A percentile compares a stretch with the other conserved stretches of the same genome.
phyloP scores from a whole-genome alignment of 257 asterid genomes.

The Ocimum tenuiflorum region DNA sequence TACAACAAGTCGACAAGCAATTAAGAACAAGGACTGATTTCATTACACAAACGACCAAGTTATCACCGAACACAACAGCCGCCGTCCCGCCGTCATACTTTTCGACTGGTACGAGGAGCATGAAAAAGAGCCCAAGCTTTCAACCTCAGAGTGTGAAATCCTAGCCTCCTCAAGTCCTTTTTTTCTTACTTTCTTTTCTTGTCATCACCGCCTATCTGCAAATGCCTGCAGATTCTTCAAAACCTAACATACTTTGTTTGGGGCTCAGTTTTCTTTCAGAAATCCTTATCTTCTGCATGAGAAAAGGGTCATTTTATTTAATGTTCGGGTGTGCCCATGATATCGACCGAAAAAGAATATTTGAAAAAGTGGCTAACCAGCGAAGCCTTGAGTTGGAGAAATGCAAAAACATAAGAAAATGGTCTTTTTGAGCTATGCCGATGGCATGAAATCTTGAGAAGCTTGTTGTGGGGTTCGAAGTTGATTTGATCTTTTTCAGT shows the following conservation, averaged over 20 bases:
- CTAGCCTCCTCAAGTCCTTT: neutral
- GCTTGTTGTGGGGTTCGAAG: neutral
- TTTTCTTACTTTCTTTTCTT: neutral
- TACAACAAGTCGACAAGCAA: too few relatives aligned
- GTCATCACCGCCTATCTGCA: slow-evolving; percentile 7
- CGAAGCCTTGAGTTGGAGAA: slow-evolving; percentile 14
- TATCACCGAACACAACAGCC: slow-evolving; percentile 2
- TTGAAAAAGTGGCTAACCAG: neutral
- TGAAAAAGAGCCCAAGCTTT: too few relatives aligned
- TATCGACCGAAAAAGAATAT: too few relatives aligned
- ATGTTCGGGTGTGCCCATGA: too few relatives aligned
- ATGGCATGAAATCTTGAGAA: neutral
- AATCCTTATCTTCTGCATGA: slow-evolving; percentile 11
- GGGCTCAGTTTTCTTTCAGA: slow-evolving; percentile 14
- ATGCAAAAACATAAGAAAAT: slow-evolving; percentile 7
- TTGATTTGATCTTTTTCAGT: neutral
- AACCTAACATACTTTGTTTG: neutral
- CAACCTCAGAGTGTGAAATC: neutral
- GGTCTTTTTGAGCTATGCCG: slow-evolving; percentile 1
- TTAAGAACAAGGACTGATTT: neutral
- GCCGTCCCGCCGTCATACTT: neutral
- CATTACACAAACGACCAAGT: neutral
- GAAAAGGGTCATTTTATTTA: neutral
- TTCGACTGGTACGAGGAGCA: neutral
- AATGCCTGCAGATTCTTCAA: slow-evolving; percentile 3